These are phyloP conservation scores for Paramarasmius palmivorus DNA, from an alignment of 1,284 basidiomycete genomes.

Conservation along the genomic window DNA sequence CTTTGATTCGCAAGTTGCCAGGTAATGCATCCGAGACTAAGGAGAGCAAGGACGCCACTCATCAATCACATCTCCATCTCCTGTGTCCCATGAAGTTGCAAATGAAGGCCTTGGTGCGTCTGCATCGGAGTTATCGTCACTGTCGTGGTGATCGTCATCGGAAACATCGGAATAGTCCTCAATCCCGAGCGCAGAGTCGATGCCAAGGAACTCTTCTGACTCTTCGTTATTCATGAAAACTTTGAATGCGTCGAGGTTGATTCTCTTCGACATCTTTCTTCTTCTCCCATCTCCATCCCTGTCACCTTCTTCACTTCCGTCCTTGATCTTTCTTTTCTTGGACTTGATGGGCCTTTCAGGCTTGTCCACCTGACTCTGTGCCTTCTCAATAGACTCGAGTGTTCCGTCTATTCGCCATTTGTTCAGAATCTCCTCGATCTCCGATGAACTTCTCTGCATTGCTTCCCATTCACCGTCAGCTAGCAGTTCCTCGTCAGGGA, in stretches of 20 bases:
- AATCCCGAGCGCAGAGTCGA: not conserved
- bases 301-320: not conserved
- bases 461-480: conserved; percentile 52
- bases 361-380: not conserved
- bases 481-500: conserved; percentile 57
- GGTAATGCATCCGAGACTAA: conserved; percentile 13
- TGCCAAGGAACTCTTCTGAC: not conserved
- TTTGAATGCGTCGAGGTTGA: conserved; percentile 38
- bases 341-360: not conserved
- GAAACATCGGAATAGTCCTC: not conserved
- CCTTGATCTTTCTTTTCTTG: conserved; percentile 5
- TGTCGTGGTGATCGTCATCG: conserved; percentile 5
- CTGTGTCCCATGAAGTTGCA: not conserved
- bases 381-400: conserved; percentile 7
- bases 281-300: conserved; percentile 10
- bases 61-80: conserved; percentile 27
- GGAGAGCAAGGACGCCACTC: conserved; percentile 36
- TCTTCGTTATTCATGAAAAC: conserved; percentile 27
- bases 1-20: not conserved
- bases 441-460: conserved; percentile 42
- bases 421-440: conserved; percentile 35
- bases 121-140: conserved; percentile 18
- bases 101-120: conserved; percentile 5
- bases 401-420: conserved; percentile 24
- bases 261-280: conserved; percentile 27